Evolutionary conservation across 1,284 basidiomycete genomes (phyloP).

Genomic region (Vanrija humicola): DNA sequence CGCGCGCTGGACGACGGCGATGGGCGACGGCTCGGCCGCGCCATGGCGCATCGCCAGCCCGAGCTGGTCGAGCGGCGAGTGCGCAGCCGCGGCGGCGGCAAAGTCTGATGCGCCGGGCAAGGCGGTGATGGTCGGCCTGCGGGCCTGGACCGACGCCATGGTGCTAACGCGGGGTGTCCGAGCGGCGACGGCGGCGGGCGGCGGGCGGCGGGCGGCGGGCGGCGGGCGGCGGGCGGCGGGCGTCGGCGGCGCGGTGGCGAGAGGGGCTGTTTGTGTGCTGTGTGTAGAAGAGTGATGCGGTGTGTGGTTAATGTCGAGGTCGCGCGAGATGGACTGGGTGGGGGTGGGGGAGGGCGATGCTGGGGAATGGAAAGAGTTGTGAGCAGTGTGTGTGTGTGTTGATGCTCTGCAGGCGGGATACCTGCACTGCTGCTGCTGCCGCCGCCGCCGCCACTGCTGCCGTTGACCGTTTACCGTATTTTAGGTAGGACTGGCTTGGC

Average conservation of each 20-base stretch:
- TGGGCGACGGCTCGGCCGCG: neutral
- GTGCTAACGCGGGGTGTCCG: neutral
- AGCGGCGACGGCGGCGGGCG: too few species aligned
- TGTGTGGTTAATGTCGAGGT: too few species aligned
- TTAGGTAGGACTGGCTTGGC: too few species aligned
- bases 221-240: too few species aligned
- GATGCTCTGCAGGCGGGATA: neutral
- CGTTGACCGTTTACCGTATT: too few species aligned
- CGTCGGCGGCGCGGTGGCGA: too few species aligned
- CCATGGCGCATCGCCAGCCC: constrained; percentile 3
- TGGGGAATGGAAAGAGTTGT: neutral
- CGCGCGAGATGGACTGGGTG: neutral
- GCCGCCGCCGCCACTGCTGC: too few species aligned
- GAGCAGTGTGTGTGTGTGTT: neutral
- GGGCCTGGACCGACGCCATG: constrained; percentile 1
- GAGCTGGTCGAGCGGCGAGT: constrained; percentile 20
- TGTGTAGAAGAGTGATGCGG: neutral
- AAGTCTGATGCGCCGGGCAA: neutral
- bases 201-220: too few species aligned
- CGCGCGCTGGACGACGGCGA: neutral
- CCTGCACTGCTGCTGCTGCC: too few species aligned
- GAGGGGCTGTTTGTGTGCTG: neutral
- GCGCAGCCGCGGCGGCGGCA: neutral
- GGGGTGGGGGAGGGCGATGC: neutral
- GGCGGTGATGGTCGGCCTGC: neutral